These are phyloP conservation scores for Flagelloscypha sp. DNA, from an alignment of 768 basidiomycete species.

Conservation along the genomic window DNA sequence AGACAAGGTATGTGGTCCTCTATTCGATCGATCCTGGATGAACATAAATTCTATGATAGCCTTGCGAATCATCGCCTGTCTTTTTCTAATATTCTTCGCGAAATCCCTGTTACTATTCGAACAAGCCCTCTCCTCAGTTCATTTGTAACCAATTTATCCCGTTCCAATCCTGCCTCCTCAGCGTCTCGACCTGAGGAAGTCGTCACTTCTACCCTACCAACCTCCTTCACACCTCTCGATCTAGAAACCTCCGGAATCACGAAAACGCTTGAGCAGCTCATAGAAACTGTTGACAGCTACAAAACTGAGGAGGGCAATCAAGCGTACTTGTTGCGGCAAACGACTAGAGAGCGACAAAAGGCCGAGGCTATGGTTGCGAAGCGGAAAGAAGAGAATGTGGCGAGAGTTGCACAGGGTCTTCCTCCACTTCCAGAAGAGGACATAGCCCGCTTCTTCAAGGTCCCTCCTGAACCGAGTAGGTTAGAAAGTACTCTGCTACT, in stretches of 20 bases:
- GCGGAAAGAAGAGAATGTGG: slow-evolving; percentile 81
- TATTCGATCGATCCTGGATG: slow-evolving; percentile 7
- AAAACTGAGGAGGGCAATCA: slow-evolving; percentile 89
- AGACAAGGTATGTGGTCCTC: background rate
- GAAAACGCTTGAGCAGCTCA: slow-evolving; percentile 73
- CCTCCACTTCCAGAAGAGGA: slow-evolving; percentile 85
- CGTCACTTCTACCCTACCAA: slow-evolving; percentile 36
- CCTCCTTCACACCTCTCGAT: slow-evolving; percentile 62
- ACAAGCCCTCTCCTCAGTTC: slow-evolving; percentile 73
- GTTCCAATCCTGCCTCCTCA: slow-evolving; percentile 32
- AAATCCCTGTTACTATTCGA: slow-evolving; percentile 78
- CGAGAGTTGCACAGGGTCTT: slow-evolving; percentile 72
- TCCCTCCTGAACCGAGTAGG: slow-evolving; percentile 81
- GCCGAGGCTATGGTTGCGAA: slow-evolving; percentile 77
- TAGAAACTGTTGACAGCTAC: slow-evolving; percentile 79
- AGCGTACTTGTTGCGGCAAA: slow-evolving; percentile 81
- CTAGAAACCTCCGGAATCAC: slow-evolving; percentile 63
- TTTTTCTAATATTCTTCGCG: slow-evolving; percentile 78
- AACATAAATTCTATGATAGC: slow-evolving; percentile 36
- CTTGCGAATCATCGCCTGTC: slow-evolving; percentile 74
- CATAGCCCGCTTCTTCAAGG: slow-evolving; percentile 76
- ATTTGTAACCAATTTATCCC: slow-evolving; percentile 60
- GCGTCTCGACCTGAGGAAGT: slow-evolving; percentile 31
- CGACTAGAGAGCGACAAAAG: slow-evolving; percentile 72
- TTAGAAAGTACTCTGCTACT: slow-evolving; percentile 80